A percentile compares a stretch with the other conserved stretches of the same genome.
phyloP scores from a whole-genome alignment of 1,139 yeast genomes.

The Zygosaccharomyces sapae region DNA sequence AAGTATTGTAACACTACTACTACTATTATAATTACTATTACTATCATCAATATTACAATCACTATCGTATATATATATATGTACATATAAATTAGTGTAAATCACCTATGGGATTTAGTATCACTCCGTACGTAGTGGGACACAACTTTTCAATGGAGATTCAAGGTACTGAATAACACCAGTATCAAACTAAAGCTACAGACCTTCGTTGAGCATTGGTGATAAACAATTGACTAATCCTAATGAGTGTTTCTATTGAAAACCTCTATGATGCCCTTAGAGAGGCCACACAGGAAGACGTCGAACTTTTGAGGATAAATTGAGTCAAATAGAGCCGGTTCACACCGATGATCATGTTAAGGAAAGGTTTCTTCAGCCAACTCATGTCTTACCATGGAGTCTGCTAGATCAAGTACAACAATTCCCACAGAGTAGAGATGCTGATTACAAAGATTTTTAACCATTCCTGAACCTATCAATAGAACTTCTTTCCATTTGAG shows the following conservation, averaged over 20 bases:
- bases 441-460: conserved; percentile 43
- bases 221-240: neutral
- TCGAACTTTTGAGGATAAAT: conserved; percentile 26
- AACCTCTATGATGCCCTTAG: conserved; percentile 23
- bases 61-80: too few relatives aligned
- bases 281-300: conserved; percentile 22
- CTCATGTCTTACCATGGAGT: conserved; percentile 30
- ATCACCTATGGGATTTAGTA: neutral
- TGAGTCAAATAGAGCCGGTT: conserved; percentile 15
- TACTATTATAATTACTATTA: neutral
- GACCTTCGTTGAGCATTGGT: neutral
- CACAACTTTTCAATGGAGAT: neutral
- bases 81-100: neutral
- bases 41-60: neutral
- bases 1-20: conserved; percentile 1
- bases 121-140: neutral
- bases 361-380: conserved; percentile 26
- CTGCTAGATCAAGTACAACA: conserved; percentile 34
- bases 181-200: neutral
- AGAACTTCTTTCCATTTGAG: conserved; percentile 59
- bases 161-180: neutral
- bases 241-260: conserved; percentile 16
- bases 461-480: conserved; percentile 49
- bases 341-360: conserved; percentile 14
- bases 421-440: conserved; percentile 33